A percentile compares a stretch with the other conserved stretches of the same genome.
These are phyloP conservation scores for Vanrija sp. DNA, from an alignment of 1,284 basidiomycete species.

Conservation along the genomic window DNA sequence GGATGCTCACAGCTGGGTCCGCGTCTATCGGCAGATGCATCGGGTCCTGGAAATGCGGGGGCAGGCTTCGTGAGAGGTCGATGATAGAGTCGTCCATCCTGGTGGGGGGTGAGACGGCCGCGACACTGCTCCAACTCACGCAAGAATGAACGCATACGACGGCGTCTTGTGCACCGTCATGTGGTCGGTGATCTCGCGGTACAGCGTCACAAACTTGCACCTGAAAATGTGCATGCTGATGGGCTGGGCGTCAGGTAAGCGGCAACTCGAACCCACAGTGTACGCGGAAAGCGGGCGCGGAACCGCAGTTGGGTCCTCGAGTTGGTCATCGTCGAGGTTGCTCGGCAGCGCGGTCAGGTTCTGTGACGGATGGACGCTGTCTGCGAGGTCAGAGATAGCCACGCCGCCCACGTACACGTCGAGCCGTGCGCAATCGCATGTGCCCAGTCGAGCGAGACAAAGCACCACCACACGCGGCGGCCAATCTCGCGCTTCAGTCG, in stretches of 20 bases:
- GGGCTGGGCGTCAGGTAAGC: neutral
- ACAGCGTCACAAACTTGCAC: constrained; percentile 17
- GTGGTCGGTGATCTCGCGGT: constrained; percentile 22
- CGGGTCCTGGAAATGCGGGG: constrained; percentile 14
- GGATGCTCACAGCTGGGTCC: neutral
- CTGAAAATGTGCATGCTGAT: constrained; percentile 20
- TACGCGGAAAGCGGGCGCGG: constrained; percentile 9
- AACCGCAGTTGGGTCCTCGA: constrained; percentile 9
- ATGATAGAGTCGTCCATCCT: constrained; percentile 19
- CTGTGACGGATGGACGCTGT: constrained; percentile 22
- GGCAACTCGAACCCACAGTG: constrained; percentile 3
- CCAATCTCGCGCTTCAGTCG: constrained; percentile 20
- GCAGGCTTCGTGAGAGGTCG: constrained; percentile 10
- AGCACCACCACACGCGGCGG: constrained; percentile 23
- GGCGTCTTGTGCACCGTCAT: constrained; percentile 10
- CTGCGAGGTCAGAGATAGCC: constrained; percentile 3
- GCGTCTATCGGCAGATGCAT: constrained; percentile 1
- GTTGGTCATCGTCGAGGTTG: constrained; percentile 20
- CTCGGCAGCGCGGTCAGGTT: constrained; percentile 20
- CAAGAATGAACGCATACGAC: constrained; percentile 16
- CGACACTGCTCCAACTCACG: neutral
- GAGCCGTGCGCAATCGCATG: constrained; percentile 18
- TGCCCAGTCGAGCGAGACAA: constrained; percentile 25
- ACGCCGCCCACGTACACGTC: constrained; percentile 5
- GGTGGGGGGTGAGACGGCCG: neutral